Base-by-base conservation (phyloP, 129 eudicot species). In the Escallonia herrerae region DNA sequence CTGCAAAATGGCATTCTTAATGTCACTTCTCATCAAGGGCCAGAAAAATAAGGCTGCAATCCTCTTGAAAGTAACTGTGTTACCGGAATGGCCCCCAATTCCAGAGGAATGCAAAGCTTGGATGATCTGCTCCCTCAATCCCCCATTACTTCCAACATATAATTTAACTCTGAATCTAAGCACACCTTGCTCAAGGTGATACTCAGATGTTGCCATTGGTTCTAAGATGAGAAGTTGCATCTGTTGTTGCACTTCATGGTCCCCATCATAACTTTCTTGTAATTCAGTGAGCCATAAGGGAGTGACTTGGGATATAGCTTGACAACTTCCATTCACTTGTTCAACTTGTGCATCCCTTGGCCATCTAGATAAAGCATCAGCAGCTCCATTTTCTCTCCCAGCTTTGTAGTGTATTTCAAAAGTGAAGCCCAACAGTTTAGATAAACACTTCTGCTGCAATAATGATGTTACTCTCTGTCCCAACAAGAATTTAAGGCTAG, bases 391-490 rank as follows among this genome's bases (percentile, higher is more conserved):
- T 0, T n/a, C 0, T 0, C 2, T 55, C 2, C 72, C 72, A 0
- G 33, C 4, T 6, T 61, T 75, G 9, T 75, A 75, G 0, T 54
- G 6, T 2, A 68, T 68, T 22, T 12, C 50, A 45, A 14, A 64
- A 9, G 56, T 12, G 5, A 15, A 73, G 0, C 71, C 72, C 49
- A 73, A 3, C 14, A 67, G 4, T 9, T 75, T 62, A 4, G 49
- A 13, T 2, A 67, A 46, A 46, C 62, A 74, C 7, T 60, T n/a
- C 46, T 74, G 73, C 5, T 74, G 72, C 1, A 14, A 64, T 45
- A 4, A 50, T 41, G 2, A 64, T 51, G 3, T 64, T 62, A 5
- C 3, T 46, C 45, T 5, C 22, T 56, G 33, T 22, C 33, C 33
- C 33, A 22, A 22, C 33, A 22, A 1, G 33, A 22, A 22, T 22